These are phyloP conservation scores for Malania oleifera DNA, from an alignment of 164 flowering plant genomes.

Conservation along the genomic window DNA sequence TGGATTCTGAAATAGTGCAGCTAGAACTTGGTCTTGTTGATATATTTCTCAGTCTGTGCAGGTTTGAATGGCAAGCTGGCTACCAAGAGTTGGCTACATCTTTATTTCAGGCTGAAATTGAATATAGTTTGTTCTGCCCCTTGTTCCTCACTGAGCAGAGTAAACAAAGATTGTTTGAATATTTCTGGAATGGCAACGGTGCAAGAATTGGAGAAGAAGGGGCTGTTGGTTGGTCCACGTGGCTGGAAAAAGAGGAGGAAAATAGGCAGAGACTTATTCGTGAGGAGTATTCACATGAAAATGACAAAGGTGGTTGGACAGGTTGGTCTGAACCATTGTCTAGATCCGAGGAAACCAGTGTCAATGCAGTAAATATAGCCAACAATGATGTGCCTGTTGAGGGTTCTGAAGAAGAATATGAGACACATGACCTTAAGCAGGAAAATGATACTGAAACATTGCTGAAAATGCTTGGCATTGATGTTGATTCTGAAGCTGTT, in stretches of 20 bases:
- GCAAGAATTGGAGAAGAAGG: conserved; percentile 94
- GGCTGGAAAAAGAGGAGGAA: conserved; percentile 93
- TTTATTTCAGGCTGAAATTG: conserved; percentile 83
- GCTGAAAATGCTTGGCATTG: conserved; percentile 73
- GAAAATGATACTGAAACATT: conserved; percentile 76
- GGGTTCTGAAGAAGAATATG: conserved; percentile 41
- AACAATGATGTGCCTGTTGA: conserved; percentile 22
- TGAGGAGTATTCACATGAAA: conserved; percentile 39
- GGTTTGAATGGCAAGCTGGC: conserved; percentile 96
- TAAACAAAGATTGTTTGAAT: conserved; percentile 81
- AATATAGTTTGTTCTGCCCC: conserved; percentile 81
- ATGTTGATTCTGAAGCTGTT: conserved; percentile 53
- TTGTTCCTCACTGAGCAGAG: conserved; percentile 67
- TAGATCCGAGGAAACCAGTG: conserved; percentile 19
- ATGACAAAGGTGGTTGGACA: conserved; percentile 87
- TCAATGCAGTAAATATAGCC: conserved; percentile 15
- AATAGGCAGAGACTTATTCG: conserved; percentile 49
- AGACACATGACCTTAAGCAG: conserved; percentile 30
- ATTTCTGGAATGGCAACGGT: conserved; percentile 85
- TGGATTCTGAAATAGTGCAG: conserved; percentile 38
- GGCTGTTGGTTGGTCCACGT: conserved; percentile 86
- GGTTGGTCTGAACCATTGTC: conserved; percentile 78
- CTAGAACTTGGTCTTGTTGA: conserved; percentile 81
- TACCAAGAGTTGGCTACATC: conserved; percentile 91
- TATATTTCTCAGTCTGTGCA: conserved; percentile 73